Evolutionary conservation across 495 filamentous ascomycete species (phyloP), one percentile per base, ranked within the genome.

Genomic region (Terfezia claveryi): DNA sequence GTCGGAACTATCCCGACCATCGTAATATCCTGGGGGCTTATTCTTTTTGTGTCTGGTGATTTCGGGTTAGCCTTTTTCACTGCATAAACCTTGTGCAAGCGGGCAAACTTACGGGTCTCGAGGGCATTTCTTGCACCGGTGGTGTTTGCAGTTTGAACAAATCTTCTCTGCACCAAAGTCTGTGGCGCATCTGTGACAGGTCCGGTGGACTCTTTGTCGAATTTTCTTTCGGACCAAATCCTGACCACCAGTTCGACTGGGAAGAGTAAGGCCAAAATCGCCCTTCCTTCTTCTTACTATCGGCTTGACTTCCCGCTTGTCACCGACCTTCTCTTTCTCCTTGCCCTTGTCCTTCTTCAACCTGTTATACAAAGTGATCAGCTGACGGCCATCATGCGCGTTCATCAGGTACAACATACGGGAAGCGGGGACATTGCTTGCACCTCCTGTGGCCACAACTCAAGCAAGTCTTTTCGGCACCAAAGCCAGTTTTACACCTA

Each of bases 61-160:
- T n/a, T 9, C 32, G n/a, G 23, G 4, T 16, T 10, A 37, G 61
- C 55, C 61, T 58, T 44, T 17, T n/a, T 17, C 20, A 53, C 23
- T 10, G 9, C 49, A 14, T 23, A 37, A 23, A 8, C 1, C n/a
- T 41, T 6, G 0, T 50, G 36, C 32, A 27, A 49, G 51, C 20
- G 14, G 11, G 14, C 46, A 50, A 53, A 79, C 82, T 67, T 78
- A 87, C 81, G 86, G 85, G 56, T 85, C 80, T 44, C 87, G 71
- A 11, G 84, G 86, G 68, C 87, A 94, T 55, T 75, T 76, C 59
- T 77, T 82, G 76, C 88, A 94, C 38, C 85, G 81, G 27, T 73
- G 62, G 68, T 95, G 88, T 46, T 72, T 71, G 65, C 87, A 93
- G 55, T 72, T 75, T 12, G 68, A 67, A 64, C 87, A 94, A 53